Evolutionary conservation across 805 yeast species (phyloP).

Genomic region (Pichia occidentalis): DNA sequence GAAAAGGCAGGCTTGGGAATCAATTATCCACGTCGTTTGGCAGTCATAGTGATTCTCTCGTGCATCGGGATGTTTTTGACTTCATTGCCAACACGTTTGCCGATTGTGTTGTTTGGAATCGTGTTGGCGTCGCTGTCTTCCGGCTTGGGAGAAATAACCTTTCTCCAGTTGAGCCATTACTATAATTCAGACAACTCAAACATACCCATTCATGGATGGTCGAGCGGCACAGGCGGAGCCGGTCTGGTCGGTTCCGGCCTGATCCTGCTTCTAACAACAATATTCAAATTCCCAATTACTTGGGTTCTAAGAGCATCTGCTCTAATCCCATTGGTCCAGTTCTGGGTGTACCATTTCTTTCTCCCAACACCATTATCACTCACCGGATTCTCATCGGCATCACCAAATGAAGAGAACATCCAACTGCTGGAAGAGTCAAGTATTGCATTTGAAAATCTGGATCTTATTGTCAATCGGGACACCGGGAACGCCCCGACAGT

Average conservation of each 20-base stretch:
- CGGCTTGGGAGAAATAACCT: slow-evolving; percentile 88
- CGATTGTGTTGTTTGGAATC: slow-evolving; percentile 56
- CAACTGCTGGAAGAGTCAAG: background rate
- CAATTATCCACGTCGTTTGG: slow-evolving; percentile 46
- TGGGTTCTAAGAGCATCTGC: slow-evolving; percentile 53
- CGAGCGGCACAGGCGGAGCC: slow-evolving; percentile 95
- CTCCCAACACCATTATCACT: slow-evolving; percentile 17
- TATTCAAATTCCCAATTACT: slow-evolving; percentile 50
- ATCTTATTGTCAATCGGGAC: background rate
- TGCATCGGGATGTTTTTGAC: slow-evolving; percentile 69
- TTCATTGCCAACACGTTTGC: slow-evolving; percentile 36
- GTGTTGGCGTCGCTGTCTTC: slow-evolving; percentile 75
- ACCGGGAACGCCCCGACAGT: background rate
- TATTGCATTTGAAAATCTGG: too few species aligned
- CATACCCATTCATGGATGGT: slow-evolving; percentile 70
- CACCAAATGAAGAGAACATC: background rate
- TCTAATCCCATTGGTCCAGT: slow-evolving; percentile 26
- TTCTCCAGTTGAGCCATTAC: slow-evolving; percentile 78
- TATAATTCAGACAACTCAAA: slow-evolving; percentile 35
- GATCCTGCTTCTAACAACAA: slow-evolving; percentile 66
- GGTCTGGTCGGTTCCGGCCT: slow-evolving; percentile 78
- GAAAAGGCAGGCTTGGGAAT: slow-evolving; percentile 4
- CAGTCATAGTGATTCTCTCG: slow-evolving; percentile 50
- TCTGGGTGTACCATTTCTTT: slow-evolving; percentile 24
- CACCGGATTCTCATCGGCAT: background rate